phyloP scores from a whole-genome alignment of 2,329 filamentous ascomycete species.

The Ophiosphaerella herpotricha region DNA sequence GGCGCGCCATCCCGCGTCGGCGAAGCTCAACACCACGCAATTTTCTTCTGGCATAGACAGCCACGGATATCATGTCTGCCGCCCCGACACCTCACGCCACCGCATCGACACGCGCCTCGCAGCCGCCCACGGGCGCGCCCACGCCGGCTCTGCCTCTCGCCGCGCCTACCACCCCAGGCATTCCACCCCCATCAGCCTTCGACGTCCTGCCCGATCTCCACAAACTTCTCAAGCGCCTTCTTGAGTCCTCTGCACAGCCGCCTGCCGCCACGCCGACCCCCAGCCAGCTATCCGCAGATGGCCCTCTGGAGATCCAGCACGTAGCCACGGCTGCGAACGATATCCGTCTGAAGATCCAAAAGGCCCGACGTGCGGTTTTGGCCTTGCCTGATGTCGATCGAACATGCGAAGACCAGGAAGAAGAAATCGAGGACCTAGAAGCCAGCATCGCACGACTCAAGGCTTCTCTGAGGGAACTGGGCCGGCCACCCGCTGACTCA shows the following conservation, averaged over 20 bases:
- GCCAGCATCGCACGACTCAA: slow-evolving; percentile 66
- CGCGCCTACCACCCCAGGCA: slow-evolving; percentile 53
- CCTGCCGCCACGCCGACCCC: slow-evolving; percentile 31
- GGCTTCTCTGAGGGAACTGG: slow-evolving; percentile 38
- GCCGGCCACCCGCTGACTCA: slow-evolving; percentile 22
- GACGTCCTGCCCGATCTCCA: slow-evolving; percentile 84
- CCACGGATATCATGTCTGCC: slow-evolving; percentile 35
- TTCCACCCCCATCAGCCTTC: slow-evolving; percentile 79
- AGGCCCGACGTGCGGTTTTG: slow-evolving; percentile 69
- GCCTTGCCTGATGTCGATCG: slow-evolving; percentile 72
- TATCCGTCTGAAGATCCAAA: slow-evolving; percentile 82
- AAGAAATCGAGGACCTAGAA: slow-evolving; percentile 71
- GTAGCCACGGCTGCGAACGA: slow-evolving; percentile 77
- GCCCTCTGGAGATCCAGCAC: slow-evolving; percentile 69
- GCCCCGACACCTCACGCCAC: slow-evolving; percentile 40
- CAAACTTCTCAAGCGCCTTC: slow-evolving; percentile 75
- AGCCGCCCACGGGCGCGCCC: slow-evolving; percentile 37
- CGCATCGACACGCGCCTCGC: slow-evolving; percentile 36
- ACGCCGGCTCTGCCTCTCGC: slow-evolving; percentile 33
- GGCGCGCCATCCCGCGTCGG: slow-evolving; percentile 24
- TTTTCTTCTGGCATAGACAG: slow-evolving; percentile 4
- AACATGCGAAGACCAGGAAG: slow-evolving; percentile 69
- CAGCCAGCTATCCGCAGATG: slow-evolving; percentile 31
- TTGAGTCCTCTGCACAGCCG: slow-evolving; percentile 51
- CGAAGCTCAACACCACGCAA: slow-evolving; percentile 26